Evolutionary conservation across 2,329 filamentous ascomycete genomes (phyloP).

Genomic region (Trichoderma afroharzianum): DNA sequence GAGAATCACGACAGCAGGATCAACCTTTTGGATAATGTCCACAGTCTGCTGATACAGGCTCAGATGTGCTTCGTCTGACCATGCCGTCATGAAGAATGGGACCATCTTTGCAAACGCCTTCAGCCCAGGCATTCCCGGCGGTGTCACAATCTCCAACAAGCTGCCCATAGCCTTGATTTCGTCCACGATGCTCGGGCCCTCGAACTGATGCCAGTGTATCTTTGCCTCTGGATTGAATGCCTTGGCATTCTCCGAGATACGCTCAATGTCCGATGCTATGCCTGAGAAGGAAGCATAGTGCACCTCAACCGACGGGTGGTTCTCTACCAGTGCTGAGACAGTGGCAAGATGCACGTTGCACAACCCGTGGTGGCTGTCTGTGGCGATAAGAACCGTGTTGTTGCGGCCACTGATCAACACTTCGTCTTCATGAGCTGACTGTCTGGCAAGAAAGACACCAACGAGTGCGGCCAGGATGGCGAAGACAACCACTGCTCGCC

Average conservation of each 20-base stretch:
- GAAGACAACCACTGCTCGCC: neutral
- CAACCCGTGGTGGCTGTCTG: conserved; percentile 32
- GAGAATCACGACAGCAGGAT: conserved; percentile 32
- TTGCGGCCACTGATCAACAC: conserved; percentile 21
- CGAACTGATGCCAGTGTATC: conserved; percentile 26
- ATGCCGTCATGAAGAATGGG: conserved; percentile 26
- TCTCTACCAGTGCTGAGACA: conserved; percentile 32
- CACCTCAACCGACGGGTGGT: conserved; percentile 31
- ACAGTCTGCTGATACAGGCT: conserved; percentile 26
- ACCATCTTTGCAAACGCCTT: conserved; percentile 17
- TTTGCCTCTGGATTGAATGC: conserved; percentile 19
- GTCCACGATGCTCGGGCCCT: conserved; percentile 7
- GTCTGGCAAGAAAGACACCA: neutral
- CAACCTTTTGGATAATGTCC: conserved; percentile 29
- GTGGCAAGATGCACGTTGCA: conserved; percentile 38
- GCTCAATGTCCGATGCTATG: conserved; percentile 20
- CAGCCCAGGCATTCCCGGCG: neutral
- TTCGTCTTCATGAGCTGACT: neutral
- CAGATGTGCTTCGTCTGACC: conserved; percentile 30
- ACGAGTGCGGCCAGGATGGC: conserved; percentile 7
- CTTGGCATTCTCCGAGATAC: conserved; percentile 19
- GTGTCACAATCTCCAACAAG: neutral
- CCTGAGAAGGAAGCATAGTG: conserved; percentile 35
- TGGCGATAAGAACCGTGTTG: conserved; percentile 34
- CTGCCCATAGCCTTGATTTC: conserved; percentile 9